Evolutionary conservation across 139 green algal species (phyloP).

Genomic region (Yamagishiella unicocca): DNA sequence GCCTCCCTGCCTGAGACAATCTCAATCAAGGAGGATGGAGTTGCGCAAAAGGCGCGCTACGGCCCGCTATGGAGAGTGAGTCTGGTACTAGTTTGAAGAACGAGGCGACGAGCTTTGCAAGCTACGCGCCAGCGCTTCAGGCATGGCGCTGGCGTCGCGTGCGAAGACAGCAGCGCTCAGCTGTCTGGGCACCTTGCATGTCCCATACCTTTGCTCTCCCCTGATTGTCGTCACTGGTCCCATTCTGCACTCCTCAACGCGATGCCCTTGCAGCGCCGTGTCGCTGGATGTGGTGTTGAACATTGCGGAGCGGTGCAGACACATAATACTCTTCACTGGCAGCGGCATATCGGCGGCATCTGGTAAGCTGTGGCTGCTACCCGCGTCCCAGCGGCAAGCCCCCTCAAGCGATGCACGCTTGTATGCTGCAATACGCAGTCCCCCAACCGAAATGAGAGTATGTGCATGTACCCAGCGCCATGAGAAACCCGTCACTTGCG

Average conservation of each 20-base stretch:
- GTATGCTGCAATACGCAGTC: not conserved
- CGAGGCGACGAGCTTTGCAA: not conserved
- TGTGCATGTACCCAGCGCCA: not conserved
- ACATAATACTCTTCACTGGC: conserved; percentile 88
- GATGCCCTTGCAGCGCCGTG: not conserved
- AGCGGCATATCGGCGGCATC: conserved; percentile 85
- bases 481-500: not conserved
- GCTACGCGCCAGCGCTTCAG: not conserved
- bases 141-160: not conserved
- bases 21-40: conserved; percentile 18
- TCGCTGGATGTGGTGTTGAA: conserved; percentile 51
- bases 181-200: not conserved
- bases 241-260: too few relatives aligned
- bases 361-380: conserved; percentile 55
- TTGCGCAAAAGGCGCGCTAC: conserved; percentile 8
- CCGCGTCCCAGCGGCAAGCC: not conserved
- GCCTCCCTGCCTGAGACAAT: too few relatives aligned
- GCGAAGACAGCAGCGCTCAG: not conserved
- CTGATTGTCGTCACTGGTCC: too few relatives aligned
- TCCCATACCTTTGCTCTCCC: not conserved
- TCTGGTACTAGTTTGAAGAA: not conserved
- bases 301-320: conserved; percentile 48
- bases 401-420: not conserved
- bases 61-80: conserved; percentile 8
- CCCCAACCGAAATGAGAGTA: not conserved